Percentiles rank a stretch among this genome's conserved stretches.
Evolutionary conservation across 2,329 filamentous ascomycete species (phyloP).

Genomic region (Botryotinia calthae): DNA sequence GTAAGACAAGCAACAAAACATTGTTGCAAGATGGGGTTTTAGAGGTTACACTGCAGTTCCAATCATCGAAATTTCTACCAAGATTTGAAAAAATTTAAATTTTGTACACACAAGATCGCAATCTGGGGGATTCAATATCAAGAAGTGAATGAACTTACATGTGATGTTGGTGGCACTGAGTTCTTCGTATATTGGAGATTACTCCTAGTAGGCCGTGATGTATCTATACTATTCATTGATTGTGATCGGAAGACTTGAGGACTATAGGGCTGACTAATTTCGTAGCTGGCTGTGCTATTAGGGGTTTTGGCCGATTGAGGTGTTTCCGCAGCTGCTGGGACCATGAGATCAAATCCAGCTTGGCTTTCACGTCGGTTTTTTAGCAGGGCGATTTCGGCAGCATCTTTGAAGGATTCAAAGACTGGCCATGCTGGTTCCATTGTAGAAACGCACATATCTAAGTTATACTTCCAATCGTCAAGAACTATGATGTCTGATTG

Average conservation of each 20-base stretch:
- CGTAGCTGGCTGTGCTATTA: constrained; percentile 30
- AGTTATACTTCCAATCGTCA: constrained; percentile 36
- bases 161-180: constrained; percentile 16
- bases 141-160: neutral
- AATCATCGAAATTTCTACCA: neutral
- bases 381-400: constrained; percentile 23
- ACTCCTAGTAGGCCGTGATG: constrained; percentile 13
- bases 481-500: constrained; percentile 15
- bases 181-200: constrained; percentile 21
- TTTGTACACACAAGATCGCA: neutral
- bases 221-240: constrained; percentile 16
- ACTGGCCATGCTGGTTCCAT: constrained; percentile 36
- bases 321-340: constrained; percentile 28
- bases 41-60: neutral
- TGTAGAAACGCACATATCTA: constrained; percentile 33
- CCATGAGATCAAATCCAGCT: constrained; percentile 33
- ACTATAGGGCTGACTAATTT: constrained; percentile 27
- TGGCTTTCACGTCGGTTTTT: constrained; percentile 32
- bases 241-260: constrained; percentile 28
- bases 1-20: neutral
- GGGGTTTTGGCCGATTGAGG: constrained; percentile 31
- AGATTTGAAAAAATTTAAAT: neutral
- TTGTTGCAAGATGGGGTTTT: neutral
- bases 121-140: neutral
- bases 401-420: constrained; percentile 31